phyloP scores from a whole-genome alignment of 2,329 filamentous ascomycete genomes.

The Penicillium fuscoglaucum region DNA sequence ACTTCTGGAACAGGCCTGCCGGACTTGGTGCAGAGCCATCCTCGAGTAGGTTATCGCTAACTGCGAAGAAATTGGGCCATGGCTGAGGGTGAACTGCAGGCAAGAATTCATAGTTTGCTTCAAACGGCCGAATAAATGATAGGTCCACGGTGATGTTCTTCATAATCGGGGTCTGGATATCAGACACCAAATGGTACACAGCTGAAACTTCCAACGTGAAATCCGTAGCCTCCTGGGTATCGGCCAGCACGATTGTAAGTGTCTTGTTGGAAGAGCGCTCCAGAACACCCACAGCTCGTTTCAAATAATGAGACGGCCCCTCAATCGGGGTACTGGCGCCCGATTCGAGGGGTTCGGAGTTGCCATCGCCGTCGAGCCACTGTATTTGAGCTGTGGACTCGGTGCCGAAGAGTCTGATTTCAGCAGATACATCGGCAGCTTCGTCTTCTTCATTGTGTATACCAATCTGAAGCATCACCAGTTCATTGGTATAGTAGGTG shows the following conservation, averaged over 20 bases:
- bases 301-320: slow-evolving; percentile 34
- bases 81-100: slow-evolving; percentile 73
- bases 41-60: slow-evolving; percentile 47
- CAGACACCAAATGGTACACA: slow-evolving; percentile 75
- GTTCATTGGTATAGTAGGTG: slow-evolving; percentile 85
- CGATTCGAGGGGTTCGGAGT: slow-evolving; percentile 20
- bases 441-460: slow-evolving; percentile 82
- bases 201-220: slow-evolving; percentile 72
- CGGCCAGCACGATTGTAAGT: slow-evolving; percentile 51
- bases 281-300: slow-evolving; percentile 38
- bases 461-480: slow-evolving; percentile 66
- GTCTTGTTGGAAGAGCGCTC: slow-evolving; percentile 33
- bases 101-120: slow-evolving; percentile 84
- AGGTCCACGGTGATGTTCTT: slow-evolving; percentile 70
- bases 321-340: slow-evolving; percentile 31
- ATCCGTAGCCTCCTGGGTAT: slow-evolving; percentile 54
- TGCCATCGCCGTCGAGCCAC: slow-evolving; percentile 47
- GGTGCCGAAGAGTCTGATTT: slow-evolving; percentile 65
- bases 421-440: slow-evolving; percentile 69
- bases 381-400: slow-evolving; percentile 47
- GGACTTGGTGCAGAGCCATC: slow-evolving; percentile 35
- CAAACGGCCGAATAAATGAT: slow-evolving; percentile 78
- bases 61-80: slow-evolving; percentile 86
- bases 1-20: slow-evolving; percentile 73
- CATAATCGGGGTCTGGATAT: slow-evolving; percentile 76